phyloP scores from a whole-genome alignment of 345 rosid species.

The Eucalyptus cladocalyx region DNA sequence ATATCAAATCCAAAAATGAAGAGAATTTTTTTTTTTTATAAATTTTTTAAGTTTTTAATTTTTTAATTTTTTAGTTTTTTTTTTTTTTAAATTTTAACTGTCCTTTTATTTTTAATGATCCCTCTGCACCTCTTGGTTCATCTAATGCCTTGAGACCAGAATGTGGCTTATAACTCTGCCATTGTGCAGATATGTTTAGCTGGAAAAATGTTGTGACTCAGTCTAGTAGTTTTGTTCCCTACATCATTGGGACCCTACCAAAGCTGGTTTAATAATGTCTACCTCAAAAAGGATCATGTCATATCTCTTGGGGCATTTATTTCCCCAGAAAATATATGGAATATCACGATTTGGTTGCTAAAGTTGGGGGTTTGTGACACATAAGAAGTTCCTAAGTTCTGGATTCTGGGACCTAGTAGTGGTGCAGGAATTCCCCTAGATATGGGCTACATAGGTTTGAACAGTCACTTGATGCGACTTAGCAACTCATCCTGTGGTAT shows the following conservation, averaged over 20 bases:
- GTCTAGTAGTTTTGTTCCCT: neutral
- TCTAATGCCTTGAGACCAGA: neutral
- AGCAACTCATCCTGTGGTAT: neutral
- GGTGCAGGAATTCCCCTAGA: neutral
- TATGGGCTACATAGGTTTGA: neutral
- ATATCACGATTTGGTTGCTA: neutral
- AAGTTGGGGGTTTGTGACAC: neutral
- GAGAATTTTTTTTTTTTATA: neutral
- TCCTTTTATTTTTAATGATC: neutral
- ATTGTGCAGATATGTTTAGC: neutral
- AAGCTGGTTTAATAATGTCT: neutral
- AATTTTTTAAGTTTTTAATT: neutral
- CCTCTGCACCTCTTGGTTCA: neutral
- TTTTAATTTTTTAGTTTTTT: no score
- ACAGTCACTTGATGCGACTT: neutral
- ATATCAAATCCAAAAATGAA: neutral
- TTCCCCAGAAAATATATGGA: neutral
- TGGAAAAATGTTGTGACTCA: neutral
- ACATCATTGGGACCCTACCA: neutral
- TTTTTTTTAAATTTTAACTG: neutral
- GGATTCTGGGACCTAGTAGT: neutral
- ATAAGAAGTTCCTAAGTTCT: neutral
- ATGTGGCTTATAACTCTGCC: neutral
- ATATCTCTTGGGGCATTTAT: neutral
- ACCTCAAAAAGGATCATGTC: neutral